These are phyloP conservation scores for Medicago lupulina DNA, from an alignment of 306 rosid genomes.

Conservation along the genomic window DNA sequence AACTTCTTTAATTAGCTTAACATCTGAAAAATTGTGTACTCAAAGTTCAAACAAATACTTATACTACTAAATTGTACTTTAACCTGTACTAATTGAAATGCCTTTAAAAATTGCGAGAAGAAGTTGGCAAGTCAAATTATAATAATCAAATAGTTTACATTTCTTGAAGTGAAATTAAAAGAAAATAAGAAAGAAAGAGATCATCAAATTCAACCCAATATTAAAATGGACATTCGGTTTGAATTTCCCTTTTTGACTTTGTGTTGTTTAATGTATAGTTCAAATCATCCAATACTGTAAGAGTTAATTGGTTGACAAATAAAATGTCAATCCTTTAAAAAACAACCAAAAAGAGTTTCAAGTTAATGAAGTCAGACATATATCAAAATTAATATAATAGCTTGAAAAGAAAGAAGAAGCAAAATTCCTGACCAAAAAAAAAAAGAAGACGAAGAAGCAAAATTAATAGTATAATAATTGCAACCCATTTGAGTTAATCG, in stretches of 20 bases:
- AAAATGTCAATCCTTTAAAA: constrained; percentile 36
- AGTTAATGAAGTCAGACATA: constrained; percentile 33
- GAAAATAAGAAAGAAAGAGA: not conserved
- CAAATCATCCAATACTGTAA: constrained; percentile 26
- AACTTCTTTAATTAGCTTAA: constrained; percentile 12
- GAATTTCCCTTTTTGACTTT: constrained; percentile 26
- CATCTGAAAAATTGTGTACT: not conserved
- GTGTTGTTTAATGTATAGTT: not conserved
- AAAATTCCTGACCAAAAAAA: too few relatives aligned
- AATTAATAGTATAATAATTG: too few relatives aligned
- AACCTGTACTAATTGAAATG: not conserved
- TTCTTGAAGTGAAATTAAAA: constrained; percentile 31
- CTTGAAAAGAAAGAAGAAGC: too few relatives aligned
- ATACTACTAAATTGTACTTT: constrained; percentile 17
- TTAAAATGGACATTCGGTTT: constrained; percentile 24
- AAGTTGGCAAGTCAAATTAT: constrained; percentile 19
- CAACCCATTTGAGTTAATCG: too few relatives aligned
- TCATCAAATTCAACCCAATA: constrained; percentile 32
- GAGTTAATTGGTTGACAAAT: constrained; percentile 39
- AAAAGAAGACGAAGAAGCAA: too few relatives aligned
- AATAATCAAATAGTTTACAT: not conserved
- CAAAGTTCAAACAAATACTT: not conserved
- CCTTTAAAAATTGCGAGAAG: constrained; percentile 10
- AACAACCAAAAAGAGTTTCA: not conserved
- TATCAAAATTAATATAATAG: constrained; percentile 10